A percentile compares a stretch with the other conserved stretches of the same genome.
Conservation (phyloP, 2,329 filamentous ascomycete genomes). For the Sarocladium brachiariae region DNA sequence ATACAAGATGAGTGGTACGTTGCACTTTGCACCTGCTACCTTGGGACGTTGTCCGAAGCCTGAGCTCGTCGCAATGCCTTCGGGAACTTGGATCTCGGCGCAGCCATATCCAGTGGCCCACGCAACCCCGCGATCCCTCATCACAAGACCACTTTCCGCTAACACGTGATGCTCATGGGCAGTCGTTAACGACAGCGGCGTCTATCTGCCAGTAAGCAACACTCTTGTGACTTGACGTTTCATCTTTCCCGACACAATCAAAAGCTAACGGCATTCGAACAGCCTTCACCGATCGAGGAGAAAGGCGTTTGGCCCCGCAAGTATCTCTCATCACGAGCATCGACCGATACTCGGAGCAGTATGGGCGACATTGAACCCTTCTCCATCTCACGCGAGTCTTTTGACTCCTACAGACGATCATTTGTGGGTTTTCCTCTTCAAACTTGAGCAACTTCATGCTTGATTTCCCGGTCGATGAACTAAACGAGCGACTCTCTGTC, state of each 20-base stretch:
- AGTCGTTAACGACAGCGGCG: conserved; percentile 95
- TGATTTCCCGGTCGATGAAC: no score
- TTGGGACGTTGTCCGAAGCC: background rate
- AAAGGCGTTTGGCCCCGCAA: conserved; percentile 68
- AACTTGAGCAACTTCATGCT: no score
- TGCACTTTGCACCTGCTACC: background rate
- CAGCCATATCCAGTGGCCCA: conserved; percentile 11
- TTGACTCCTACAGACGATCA: conserved; percentile 91
- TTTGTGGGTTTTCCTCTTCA: no score
- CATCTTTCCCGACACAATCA: background rate
- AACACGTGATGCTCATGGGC: conserved; percentile 18
- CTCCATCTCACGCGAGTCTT: conserved; percentile 91
- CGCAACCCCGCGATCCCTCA: conserved; percentile 10
- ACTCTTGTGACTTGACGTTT: background rate
- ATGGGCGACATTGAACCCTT: conserved; percentile 85
- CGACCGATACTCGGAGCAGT: conserved; percentile 51
- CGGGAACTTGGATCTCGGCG: background rate
- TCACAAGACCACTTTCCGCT: conserved; percentile 20
- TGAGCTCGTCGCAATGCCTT: background rate
- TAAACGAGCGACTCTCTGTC: no score
- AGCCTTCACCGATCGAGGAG: conserved; percentile 87
- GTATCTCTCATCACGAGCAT: conserved; percentile 47
- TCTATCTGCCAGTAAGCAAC: conserved; percentile 76
- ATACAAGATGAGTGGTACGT: conserved; percentile 74
- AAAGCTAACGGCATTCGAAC: conserved; percentile 9